Evolutionary conservation across 148 eudicot species (phyloP).

Genomic region (Fallopia convolvulus): DNA sequence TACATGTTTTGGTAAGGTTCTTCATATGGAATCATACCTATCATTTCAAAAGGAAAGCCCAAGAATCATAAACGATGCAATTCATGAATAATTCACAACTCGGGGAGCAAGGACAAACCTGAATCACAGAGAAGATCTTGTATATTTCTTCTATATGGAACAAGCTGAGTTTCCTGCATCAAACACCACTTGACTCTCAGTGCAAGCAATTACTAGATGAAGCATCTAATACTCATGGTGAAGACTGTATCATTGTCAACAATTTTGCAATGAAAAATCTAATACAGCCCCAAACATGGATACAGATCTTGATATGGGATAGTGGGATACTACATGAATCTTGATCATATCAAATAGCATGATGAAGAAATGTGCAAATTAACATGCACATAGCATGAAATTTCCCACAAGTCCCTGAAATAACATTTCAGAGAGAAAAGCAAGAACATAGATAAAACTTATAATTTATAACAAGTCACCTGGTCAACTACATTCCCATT

Average conservation of each 20-base stretch:
- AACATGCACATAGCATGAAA: background rate
- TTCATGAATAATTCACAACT: background rate
- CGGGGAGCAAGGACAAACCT: conserved; percentile 35
- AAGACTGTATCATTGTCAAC: background rate
- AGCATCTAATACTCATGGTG: background rate
- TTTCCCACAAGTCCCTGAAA: background rate
- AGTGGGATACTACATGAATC: background rate
- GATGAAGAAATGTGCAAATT: background rate
- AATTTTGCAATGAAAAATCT: background rate
- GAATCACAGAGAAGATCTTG: conserved; percentile 99
- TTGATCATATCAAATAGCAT: background rate
- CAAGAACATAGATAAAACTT: background rate
- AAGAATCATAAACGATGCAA: background rate
- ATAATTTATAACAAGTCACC: conserved; percentile 31
- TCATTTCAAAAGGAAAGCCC: conserved; percentile 15
- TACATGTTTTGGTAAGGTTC: conserved; percentile 95
- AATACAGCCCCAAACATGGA: background rate
- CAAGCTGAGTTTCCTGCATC: conserved; percentile 90
- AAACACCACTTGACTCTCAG: background rate
- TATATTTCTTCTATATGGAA: conserved; percentile 79
- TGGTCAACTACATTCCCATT: conserved; percentile 95
- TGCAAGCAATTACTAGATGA: background rate
- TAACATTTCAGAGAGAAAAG: background rate
- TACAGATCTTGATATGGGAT: background rate
- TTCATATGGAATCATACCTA: conserved; percentile 94